Percentiles rank a stretch among this genome's conserved stretches.
These are phyloP conservation scores for Hypoxylon perforatum DNA, from an alignment of 495 filamentous ascomycete species.

Conservation along the genomic window DNA sequence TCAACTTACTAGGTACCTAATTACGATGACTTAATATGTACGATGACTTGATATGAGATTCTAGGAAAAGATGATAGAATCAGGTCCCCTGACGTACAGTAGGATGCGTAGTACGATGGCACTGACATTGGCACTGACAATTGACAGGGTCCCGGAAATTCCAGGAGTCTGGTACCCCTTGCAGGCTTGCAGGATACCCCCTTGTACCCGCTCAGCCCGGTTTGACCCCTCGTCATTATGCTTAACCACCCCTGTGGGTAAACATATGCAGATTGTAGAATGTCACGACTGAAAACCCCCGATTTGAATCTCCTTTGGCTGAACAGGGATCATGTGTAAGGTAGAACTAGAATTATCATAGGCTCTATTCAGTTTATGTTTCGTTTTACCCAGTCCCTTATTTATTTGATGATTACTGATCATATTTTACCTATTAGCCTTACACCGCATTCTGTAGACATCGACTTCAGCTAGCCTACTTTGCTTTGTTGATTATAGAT, in stretches of 20 bases:
- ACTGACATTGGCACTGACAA: neutral
- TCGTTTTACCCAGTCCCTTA: neutral
- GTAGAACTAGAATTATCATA: slow-evolving; percentile 8
- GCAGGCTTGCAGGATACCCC: slow-evolving; percentile 10
- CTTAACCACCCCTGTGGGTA: slow-evolving; percentile 12
- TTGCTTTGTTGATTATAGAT: slow-evolving; percentile 4
- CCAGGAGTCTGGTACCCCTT: slow-evolving; percentile 36
- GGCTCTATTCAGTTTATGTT: slow-evolving; percentile 1
- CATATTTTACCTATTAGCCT: slow-evolving; percentile 22
- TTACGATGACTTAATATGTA: slow-evolving; percentile 1
- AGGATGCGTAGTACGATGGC: neutral
- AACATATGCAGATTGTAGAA: slow-evolving; percentile 4
- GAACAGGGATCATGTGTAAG: slow-evolving; percentile 6
- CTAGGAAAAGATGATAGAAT: slow-evolving; percentile 1
- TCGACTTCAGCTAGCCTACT: neutral
- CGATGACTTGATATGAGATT: slow-evolving; percentile 3
- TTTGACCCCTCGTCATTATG: neutral
- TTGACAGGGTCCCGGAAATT: slow-evolving; percentile 11
- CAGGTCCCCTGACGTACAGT: slow-evolving; percentile 2
- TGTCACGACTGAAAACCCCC: slow-evolving; percentile 10
- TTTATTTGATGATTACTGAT: slow-evolving; percentile 43
- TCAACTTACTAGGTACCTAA: too few species aligned
- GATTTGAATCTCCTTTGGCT: slow-evolving; percentile 2
- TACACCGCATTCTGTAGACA: slow-evolving; percentile 18
- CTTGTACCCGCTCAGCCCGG: too few species aligned